Conservation (phyloP, 140 eudicot species). For the Ambrosia hybrid region DNA sequence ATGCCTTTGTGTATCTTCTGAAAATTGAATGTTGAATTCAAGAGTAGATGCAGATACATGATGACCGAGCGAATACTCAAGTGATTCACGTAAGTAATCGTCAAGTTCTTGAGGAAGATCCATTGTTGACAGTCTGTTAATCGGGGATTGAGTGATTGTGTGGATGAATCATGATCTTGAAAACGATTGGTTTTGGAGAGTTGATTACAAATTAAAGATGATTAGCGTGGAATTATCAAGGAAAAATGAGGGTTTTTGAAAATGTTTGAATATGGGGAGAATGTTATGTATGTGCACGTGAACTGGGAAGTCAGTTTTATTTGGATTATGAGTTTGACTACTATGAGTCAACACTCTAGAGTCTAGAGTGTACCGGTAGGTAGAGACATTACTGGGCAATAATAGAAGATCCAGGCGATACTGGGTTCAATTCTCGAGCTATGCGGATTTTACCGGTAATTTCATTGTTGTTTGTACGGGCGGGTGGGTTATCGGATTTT, state of each 20-base stretch:
- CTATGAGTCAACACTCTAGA: too few relatives aligned
- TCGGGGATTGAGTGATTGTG: not conserved
- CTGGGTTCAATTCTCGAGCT: too few relatives aligned
- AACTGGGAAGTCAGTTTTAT: too few relatives aligned
- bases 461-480: too few relatives aligned
- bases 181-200: conserved; percentile 9
- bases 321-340: too few relatives aligned
- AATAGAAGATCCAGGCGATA: too few relatives aligned
- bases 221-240: not conserved
- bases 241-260: not conserved
- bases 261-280: too few relatives aligned
- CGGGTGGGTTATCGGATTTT: too few relatives aligned
- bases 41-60: conserved; percentile 51
- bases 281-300: too few relatives aligned
- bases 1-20: conserved; percentile 37
- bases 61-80: conserved; percentile 58
- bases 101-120: conserved; percentile 65
- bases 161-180: not conserved
- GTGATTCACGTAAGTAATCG: conserved; percentile 60
- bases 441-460: too few relatives aligned
- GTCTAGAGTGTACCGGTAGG: too few relatives aligned
- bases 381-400: too few relatives aligned
- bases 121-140: conserved; percentile 35
- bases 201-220: not conserved
- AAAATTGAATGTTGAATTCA: conserved; percentile 48